Evolutionary conservation across 352 stramenopile species (phyloP), one percentile per base, ranked within the genome.

Genomic region (Pythium aphanidermatum): DNA sequence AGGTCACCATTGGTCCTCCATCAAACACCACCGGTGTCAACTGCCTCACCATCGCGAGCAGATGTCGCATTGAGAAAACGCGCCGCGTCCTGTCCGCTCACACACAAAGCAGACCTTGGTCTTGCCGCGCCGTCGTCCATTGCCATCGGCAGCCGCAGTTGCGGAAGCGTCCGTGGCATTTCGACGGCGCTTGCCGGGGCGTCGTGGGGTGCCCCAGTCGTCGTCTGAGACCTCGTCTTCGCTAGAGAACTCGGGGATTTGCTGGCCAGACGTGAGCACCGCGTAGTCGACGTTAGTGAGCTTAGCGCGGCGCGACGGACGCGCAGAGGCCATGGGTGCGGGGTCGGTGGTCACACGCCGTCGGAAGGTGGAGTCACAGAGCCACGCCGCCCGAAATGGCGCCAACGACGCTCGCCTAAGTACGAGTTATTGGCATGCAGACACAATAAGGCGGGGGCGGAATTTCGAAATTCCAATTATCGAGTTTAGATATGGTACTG

Each of bases 221-320:
- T 83, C 77, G 17, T 70, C 65, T 44, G 70, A 84, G 16, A 30
- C 36, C 17, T 86, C 74, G 11, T 78, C 59, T 31, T 84, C 73
- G 39, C 63, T 81, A 21, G 78, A 90, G 63, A 83, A 87, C 69
- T 87, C 74, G 36, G 78, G 78, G 53, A 90, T 86, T 50, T 86
- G 72, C 65, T 83, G 70, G 7, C 78, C 78, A 0, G 78, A 86
- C 10, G 63, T 66, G n/a, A 90, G 63, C 61, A 86, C 70, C 23
- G 78, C 78, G 52, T 90, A 90, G 67, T 90, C 74, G 24, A 90
- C 70, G 39, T 82, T 76, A 24, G 69, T 69, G 34, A 77, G 73
- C 67, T 90, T 90, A 21, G 73, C 78, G 25, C 80, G 80, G 42
- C 78, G 78, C 44, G 63, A 53, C 11, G 73, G 73, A 21, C 74